Conservation (phyloP, 192 early-diverging fungal genomes). For the Coemansia biformis region DNA sequence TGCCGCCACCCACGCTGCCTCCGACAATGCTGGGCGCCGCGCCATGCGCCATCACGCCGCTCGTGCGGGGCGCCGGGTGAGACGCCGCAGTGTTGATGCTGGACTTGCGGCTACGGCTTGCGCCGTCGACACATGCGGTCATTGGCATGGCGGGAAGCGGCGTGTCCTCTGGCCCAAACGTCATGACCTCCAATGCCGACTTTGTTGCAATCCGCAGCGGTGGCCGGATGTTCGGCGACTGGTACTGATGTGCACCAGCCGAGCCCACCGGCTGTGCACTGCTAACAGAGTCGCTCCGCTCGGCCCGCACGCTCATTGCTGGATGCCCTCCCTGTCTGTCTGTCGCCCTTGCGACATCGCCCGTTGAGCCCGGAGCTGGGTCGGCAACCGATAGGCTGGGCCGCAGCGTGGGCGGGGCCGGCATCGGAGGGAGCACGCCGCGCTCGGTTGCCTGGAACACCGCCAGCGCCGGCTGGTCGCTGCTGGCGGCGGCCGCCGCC, state of each 20-base stretch:
- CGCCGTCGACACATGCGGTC: slow-evolving; percentile 21
- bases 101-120: slow-evolving; percentile 37
- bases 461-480: slow-evolving; percentile 35
- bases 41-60: neutral
- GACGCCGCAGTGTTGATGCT: slow-evolving; percentile 33
- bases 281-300: slow-evolving; percentile 20
- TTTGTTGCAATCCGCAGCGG: slow-evolving; percentile 37
- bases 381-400: slow-evolving; percentile 35
- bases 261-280: too few relatives aligned
- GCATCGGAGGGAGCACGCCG: slow-evolving; percentile 48
- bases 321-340: too few relatives aligned
- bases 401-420: slow-evolving; percentile 36
- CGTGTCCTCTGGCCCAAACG: slow-evolving; percentile 29
- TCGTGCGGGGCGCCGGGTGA: slow-evolving; percentile 9
- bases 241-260: too few relatives aligned
- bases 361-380: too few relatives aligned
- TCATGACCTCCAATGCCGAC: slow-evolving; percentile 25
- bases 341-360: too few relatives aligned
- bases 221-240: slow-evolving; percentile 24
- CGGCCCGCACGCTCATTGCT: too few relatives aligned
- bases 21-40: neutral
- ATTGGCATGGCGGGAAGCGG: slow-evolving; percentile 20
- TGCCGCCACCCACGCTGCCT: too few relatives aligned
- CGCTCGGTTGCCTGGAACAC: slow-evolving; percentile 44
- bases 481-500: slow-evolving; percentile 37